Percentiles rank a stretch among this genome's conserved stretches.
phyloP scores from a whole-genome alignment of 1,139 yeast genomes.

The Meyerozyma athensensis region DNA sequence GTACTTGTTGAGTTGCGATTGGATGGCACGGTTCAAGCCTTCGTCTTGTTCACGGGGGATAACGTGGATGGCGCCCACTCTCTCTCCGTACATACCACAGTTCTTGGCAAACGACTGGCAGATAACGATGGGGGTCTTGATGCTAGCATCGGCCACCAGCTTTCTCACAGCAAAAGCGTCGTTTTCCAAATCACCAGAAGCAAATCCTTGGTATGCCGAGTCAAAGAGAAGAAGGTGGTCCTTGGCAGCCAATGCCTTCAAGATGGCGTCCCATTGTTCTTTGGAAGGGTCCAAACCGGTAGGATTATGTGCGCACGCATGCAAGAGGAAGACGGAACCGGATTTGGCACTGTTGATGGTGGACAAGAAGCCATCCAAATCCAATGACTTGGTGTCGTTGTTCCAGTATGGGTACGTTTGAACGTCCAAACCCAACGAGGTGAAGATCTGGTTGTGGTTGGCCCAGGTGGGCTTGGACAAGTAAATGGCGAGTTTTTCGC shows the following conservation, averaged over 20 bases:
- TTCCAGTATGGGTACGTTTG: constrained; percentile 78
- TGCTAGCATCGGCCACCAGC: constrained; percentile 53
- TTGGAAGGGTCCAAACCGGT: constrained; percentile 47
- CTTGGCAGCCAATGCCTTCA: constrained; percentile 34
- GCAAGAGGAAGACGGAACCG: constrained; percentile 65
- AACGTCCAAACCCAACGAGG: constrained; percentile 53
- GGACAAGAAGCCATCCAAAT: constrained; percentile 61
- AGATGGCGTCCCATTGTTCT: constrained; percentile 37
- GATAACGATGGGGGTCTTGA: constrained; percentile 52
- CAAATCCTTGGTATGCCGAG: constrained; percentile 69
- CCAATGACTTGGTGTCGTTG: constrained; percentile 54
- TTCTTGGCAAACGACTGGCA: constrained; percentile 98
- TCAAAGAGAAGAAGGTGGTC: constrained; percentile 42
- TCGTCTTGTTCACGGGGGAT: constrained; percentile 38
- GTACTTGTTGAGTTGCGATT: constrained; percentile 73
- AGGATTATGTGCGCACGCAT: constrained; percentile 50
- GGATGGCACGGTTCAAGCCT: constrained; percentile 43
- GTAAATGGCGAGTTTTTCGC: constrained; percentile 48
- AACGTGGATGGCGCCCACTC: constrained; percentile 89
- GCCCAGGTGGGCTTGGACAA: constrained; percentile 95
- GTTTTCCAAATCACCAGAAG: constrained; percentile 76
- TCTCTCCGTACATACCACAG: constrained; percentile 96
- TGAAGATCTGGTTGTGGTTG: constrained; percentile 82
- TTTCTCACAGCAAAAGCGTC: constrained; percentile 87
- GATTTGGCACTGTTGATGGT: constrained; percentile 68